Evolutionary conservation across 139 green algal genomes (phyloP), one percentile per base, ranked within the genome.

Genomic region (Pedinophyceae sp.): DNA sequence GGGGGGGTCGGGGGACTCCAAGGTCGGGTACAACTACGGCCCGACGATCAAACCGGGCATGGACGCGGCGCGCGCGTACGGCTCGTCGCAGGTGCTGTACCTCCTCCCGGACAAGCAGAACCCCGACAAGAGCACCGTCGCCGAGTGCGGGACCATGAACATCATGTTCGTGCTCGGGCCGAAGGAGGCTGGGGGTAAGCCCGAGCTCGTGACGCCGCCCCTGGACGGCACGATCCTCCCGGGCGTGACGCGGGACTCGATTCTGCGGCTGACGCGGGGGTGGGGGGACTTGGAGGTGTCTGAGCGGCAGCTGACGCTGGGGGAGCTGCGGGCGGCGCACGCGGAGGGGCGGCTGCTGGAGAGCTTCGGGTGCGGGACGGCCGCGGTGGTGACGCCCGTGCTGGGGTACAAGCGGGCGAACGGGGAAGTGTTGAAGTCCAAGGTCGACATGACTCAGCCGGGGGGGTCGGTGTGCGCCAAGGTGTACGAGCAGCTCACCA

Each of bases 121-220:
- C 45, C 51, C 57, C 18, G 55, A 66, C 17, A 43, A 69, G 6
- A 62, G 62, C 0, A 18, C 58, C n/a, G 61, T 84, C 40, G 67
- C 63, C n/a, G 77, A 85, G 59, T 80, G 64, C 24, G 83, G 83
- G 13, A 61, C 78, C 39, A 93, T 93, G 83, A 93, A 93, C 64
- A 48, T 93, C 5, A 83, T 93, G 46, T 87, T 93, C 57, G 47
- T 92, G 30, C 20, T 87, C 29, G 53, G 70, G 24, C 68, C 75
- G 53, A 57, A 57, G 27, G 48, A 70, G 60, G n/a, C n/a, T n/a
- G n/a, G n/a, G n/a, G 30, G 24, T 20, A 48, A 48, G 40, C 62
- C 55, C 25, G 67, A 88, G 66, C 70, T 93, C 43, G 72, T 75
- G 17, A 93, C 84, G 4, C 82, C 84, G 0, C 59, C 58, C 5